These are phyloP conservation scores for Nepenthes alata DNA, from an alignment of 179 eudicot genomes.

Conservation along the genomic window DNA sequence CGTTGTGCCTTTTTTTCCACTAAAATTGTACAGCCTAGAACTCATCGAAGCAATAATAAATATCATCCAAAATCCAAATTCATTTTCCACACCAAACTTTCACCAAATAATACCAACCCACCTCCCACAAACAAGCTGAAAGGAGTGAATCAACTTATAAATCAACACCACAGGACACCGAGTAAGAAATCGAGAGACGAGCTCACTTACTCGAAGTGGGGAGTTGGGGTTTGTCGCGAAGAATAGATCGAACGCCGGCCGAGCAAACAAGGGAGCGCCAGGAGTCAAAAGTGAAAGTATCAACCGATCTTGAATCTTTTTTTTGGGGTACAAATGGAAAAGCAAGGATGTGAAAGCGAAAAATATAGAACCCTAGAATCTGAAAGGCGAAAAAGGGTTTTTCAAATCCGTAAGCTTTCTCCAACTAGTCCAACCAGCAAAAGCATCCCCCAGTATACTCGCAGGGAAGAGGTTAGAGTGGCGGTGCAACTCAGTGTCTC, in stretches of 20 bases:
- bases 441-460: no score
- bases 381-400: no score
- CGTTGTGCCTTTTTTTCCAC: neutral
- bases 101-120: neutral
- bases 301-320: no score
- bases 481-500: no score
- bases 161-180: neutral
- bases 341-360: no score
- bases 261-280: neutral
- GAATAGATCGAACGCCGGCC: constrained; percentile 2
- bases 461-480: no score
- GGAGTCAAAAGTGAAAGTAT: neutral
- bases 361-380: no score
- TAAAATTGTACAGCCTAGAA: neutral
- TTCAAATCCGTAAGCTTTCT: no score
- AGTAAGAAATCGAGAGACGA: neutral
- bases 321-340: no score
- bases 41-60: neutral
- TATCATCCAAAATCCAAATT: neutral
- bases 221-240: neutral
- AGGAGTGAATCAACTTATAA: neutral
- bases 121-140: neutral
- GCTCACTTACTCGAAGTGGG: neutral
- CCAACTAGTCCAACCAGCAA: no score
- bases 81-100: constrained; percentile 2